These are phyloP conservation scores for Suillus variegatus DNA, from an alignment of 768 basidiomycete species.

Conservation along the genomic window DNA sequence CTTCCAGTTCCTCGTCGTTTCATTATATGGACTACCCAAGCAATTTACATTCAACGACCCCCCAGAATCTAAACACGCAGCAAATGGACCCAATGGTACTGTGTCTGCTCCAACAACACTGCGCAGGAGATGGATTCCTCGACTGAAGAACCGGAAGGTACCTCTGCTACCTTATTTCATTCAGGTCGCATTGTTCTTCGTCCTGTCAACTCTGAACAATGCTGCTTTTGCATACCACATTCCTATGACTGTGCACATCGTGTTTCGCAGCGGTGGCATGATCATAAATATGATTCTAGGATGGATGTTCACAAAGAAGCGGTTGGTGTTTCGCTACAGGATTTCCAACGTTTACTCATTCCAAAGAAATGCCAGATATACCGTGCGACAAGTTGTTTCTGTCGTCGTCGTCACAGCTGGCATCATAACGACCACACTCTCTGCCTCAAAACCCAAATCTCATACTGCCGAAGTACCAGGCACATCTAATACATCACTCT, in stretches of 20 bases:
- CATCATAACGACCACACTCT: slow-evolving; percentile 79
- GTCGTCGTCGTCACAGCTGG: slow-evolving; percentile 82
- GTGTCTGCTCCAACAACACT: slow-evolving; percentile 4
- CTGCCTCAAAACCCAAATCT: slow-evolving; percentile 50
- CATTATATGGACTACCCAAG: slow-evolving; percentile 68
- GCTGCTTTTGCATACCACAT: slow-evolving; percentile 85
- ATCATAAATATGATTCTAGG: slow-evolving; percentile 84
- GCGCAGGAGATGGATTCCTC: slow-evolving; percentile 34
- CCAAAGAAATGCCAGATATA: slow-evolving; percentile 49
- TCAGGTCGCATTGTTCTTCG: slow-evolving; percentile 82
- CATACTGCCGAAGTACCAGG: slow-evolving; percentile 4
- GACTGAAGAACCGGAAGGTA: slow-evolving; percentile 62
- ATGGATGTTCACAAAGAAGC: slow-evolving; percentile 63
- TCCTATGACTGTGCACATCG: slow-evolving; percentile 92
- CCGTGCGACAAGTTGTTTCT: slow-evolving; percentile 61
- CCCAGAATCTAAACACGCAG: slow-evolving; percentile 33
- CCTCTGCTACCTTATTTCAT: slow-evolving; percentile 72
- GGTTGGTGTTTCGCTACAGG: slow-evolving; percentile 38
- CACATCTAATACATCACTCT: slow-evolving; percentile 32
- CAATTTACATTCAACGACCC: slow-evolving; percentile 43
- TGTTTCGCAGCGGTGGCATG: slow-evolving; percentile 88
- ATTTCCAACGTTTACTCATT: slow-evolving; percentile 7
- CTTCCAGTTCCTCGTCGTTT: slow-evolving; percentile 79
- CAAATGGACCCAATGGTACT: background rate
- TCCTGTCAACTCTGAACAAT: slow-evolving; percentile 84